Percentiles rank a stretch among this genome's conserved stretches.
These are phyloP conservation scores for Triglochin maritima DNA, from an alignment of 106 monocot species.

Conservation along the genomic window DNA sequence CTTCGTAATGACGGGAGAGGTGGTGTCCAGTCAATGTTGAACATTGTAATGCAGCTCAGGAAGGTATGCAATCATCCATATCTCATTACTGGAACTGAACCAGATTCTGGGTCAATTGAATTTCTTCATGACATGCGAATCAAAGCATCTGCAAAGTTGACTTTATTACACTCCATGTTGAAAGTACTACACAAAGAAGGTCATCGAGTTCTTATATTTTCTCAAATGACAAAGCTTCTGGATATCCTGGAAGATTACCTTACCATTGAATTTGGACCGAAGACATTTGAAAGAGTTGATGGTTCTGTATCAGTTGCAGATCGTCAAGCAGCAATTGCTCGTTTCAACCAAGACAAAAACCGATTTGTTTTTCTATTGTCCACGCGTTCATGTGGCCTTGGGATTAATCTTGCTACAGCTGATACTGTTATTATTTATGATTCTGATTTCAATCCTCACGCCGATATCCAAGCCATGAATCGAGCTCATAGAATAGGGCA, in stretches of 20 bases:
- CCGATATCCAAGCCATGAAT: conserved; percentile 99
- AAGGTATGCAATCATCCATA: conserved; percentile 99
- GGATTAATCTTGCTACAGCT: conserved; percentile 94
- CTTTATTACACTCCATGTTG: conserved; percentile 84
- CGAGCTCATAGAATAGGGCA: conserved; percentile 98
- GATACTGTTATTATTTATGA: conserved; percentile 99
- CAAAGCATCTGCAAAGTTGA: conserved; percentile 88
- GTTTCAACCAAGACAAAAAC: conserved; percentile 86
- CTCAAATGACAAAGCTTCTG: conserved; percentile 98
- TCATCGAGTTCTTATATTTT: conserved; percentile 92
- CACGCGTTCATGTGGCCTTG: conserved; percentile 94
- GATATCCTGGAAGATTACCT: conserved; percentile 99
- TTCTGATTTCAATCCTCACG: conserved; percentile 99
- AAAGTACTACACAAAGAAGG: conserved; percentile 76
- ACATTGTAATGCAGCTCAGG: conserved; percentile 95
- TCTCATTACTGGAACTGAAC: conserved; percentile 97
- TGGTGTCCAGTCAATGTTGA: conserved; percentile 77
- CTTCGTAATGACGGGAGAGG: conserved; percentile 86
- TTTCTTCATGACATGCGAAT: conserved; percentile 97
- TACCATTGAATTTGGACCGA: conserved; percentile 65
- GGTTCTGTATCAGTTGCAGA: conserved; percentile 86
- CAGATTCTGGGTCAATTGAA: conserved; percentile 68
- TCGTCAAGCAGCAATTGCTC: conserved; percentile 83
- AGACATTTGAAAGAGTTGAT: conserved; percentile 92
- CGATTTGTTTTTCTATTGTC: conserved; percentile 94